Evolutionary conservation across 2,329 filamentous ascomycete genomes (phyloP).

Genomic region (Calonectria pauciramosa): DNA sequence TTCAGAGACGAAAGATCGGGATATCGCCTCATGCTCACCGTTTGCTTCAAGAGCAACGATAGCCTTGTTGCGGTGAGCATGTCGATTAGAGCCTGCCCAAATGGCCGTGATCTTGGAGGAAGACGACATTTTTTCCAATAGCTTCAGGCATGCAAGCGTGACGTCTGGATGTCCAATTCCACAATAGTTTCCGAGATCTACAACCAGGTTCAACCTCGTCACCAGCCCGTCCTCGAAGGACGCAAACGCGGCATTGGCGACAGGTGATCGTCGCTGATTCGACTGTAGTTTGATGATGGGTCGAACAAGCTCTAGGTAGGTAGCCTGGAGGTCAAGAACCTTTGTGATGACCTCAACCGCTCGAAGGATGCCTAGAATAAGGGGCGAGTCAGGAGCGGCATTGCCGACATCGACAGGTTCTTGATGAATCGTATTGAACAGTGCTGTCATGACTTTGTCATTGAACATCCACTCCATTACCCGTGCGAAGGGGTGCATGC

Average conservation of each 20-base stretch:
- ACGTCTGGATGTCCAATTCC: conserved; percentile 86
- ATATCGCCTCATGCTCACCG: conserved; percentile 84
- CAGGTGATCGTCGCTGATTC: conserved; percentile 69
- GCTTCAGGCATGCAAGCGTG: conserved; percentile 82
- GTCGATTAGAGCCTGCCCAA: conserved; percentile 72
- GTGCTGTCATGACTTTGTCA: conserved; percentile 83
- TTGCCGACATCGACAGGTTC: conserved; percentile 79
- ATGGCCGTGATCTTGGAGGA: conserved; percentile 84
- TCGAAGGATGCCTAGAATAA: conserved; percentile 83
- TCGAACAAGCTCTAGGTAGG: conserved; percentile 89
- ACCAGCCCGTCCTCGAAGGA: conserved; percentile 94
- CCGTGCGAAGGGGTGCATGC: conserved; percentile 91
- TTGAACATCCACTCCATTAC: conserved; percentile 99
- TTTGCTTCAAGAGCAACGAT: conserved; percentile 90
- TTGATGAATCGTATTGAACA: conserved; percentile 86
- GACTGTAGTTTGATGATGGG: conserved; percentile 80
- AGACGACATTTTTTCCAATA: conserved; percentile 88
- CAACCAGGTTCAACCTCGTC: conserved; percentile 82
- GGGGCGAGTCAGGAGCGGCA: conserved; percentile 81
- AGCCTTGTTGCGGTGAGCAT: conserved; percentile 82
- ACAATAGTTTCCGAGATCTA: conserved; percentile 88
- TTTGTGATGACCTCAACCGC: conserved; percentile 88
- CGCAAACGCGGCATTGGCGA: conserved; percentile 79
- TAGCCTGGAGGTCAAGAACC: conserved; percentile 88
- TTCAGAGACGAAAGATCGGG: conserved; percentile 78